A percentile compares a stretch with the other conserved stretches of the same genome.
These are phyloP conservation scores for Leptosphaerulina australis DNA, from an alignment of 2,329 filamentous ascomycete genomes.

Conservation along the genomic window DNA sequence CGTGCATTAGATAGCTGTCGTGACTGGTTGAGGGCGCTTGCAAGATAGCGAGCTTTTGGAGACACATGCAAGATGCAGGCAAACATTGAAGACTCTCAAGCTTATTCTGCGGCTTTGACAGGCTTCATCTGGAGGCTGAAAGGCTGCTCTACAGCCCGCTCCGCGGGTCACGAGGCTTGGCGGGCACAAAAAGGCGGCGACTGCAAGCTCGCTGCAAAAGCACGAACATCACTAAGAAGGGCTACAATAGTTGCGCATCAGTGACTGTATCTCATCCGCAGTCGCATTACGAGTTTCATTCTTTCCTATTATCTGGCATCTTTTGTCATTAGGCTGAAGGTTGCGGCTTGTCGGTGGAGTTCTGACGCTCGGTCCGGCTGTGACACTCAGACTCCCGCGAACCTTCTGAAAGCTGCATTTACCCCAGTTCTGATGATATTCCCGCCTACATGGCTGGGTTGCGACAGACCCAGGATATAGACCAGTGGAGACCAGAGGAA, in stretches of 20 bases:
- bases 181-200: constrained; percentile 27
- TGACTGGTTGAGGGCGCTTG: constrained; percentile 21
- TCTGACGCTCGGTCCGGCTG: constrained; percentile 44
- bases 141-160: constrained; percentile 2
- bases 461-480: constrained; percentile 51
- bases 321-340: constrained; percentile 18
- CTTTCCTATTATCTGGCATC: constrained; percentile 10
- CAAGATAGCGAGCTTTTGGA: constrained; percentile 1
- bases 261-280: constrained; percentile 20
- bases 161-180: constrained; percentile 28
- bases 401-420: constrained; percentile 45
- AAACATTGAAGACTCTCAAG: neutral
- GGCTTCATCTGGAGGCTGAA: constrained; percentile 7
- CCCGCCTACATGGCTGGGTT: constrained; percentile 53
- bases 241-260: constrained; percentile 28
- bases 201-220: constrained; percentile 29
- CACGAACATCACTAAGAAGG: constrained; percentile 36
- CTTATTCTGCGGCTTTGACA: constrained; percentile 3
- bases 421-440: constrained; percentile 46
- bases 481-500: constrained; percentile 53
- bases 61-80: neutral
- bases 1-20: constrained; percentile 36
- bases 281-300: constrained; percentile 17
- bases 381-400: constrained; percentile 45
- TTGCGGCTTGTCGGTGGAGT: constrained; percentile 30